Evolutionary conservation across 2,329 filamentous ascomycete species (phyloP).

Genomic region (Nemania sp.): DNA sequence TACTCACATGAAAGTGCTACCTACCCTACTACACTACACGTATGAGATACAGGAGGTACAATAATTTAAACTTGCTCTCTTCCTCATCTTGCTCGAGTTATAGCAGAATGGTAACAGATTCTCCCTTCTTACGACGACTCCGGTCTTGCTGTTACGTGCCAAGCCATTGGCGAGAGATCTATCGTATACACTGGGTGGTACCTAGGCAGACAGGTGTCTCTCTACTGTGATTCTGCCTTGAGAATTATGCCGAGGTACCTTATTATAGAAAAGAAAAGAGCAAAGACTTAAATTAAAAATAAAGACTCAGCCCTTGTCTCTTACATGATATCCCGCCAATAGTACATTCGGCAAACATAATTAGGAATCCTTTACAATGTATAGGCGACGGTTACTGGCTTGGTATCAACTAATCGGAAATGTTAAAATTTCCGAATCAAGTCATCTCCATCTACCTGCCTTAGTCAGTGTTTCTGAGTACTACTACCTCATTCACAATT

Average conservation of each 20-base stretch:
- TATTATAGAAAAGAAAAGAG: neutral
- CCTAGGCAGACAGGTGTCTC: constrained; percentile 3
- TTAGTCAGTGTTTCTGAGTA: too few relatives aligned
- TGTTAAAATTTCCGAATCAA: too few relatives aligned
- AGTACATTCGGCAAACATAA: too few relatives aligned
- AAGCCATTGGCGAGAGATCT: neutral
- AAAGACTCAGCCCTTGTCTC: neutral
- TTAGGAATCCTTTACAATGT: too few relatives aligned
- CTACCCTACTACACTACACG: neutral
- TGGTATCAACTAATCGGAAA: too few relatives aligned
- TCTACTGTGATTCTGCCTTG: constrained; percentile 3
- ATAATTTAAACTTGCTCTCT: too few relatives aligned
- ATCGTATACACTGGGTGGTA: neutral
- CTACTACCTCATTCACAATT: too few relatives aligned
- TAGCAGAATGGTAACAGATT: too few relatives aligned
- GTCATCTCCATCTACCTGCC: too few relatives aligned
- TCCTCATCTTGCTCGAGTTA: neutral
- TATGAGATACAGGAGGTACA: too few relatives aligned
- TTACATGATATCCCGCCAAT: too few relatives aligned
- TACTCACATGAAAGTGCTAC: neutral
- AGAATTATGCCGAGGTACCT: neutral
- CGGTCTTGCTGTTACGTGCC: neutral
- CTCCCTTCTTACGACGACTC: neutral
- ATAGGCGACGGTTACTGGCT: too few relatives aligned
- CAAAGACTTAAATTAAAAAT: neutral